Percentiles rank a stretch among this genome's conserved stretches.
phyloP scores from a whole-genome alignment of 371 early-diverging fungal genomes.

The Dinochytrium kinnereticum region DNA sequence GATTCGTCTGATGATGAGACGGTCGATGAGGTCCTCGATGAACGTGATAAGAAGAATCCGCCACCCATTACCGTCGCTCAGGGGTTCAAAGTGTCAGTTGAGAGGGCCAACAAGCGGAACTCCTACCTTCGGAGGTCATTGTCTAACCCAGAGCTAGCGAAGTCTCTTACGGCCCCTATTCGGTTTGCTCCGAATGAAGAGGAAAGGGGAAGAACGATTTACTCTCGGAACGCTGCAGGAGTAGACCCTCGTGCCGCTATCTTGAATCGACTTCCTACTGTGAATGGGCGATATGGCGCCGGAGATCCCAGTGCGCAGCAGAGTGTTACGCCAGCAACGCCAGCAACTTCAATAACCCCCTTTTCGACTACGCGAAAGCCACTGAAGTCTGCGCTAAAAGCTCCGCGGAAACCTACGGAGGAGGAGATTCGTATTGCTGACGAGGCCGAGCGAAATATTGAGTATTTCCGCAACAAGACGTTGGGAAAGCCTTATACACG shows the following conservation, averaged over 20 bases:
- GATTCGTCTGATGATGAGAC: neutral
- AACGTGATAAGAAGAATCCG: too few relatives aligned
- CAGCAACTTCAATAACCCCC: neutral
- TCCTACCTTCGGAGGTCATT: slow-evolving; percentile 6
- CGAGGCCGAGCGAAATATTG: slow-evolving; percentile 10
- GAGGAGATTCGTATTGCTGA: slow-evolving; percentile 13
- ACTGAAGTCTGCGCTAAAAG: slow-evolving; percentile 10
- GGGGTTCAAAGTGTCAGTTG: slow-evolving; percentile 11
- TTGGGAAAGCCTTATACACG: neutral
- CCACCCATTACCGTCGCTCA: slow-evolving; percentile 1
- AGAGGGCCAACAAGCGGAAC: slow-evolving; percentile 8
- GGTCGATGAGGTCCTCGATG: neutral
- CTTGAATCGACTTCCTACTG: too few relatives aligned
- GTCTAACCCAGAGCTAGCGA: slow-evolving; percentile 8
- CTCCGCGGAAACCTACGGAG: slow-evolving; percentile 10
- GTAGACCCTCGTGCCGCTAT: too few relatives aligned
- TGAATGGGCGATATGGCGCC: too few relatives aligned
- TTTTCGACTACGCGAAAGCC: neutral
- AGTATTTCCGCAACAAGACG: neutral
- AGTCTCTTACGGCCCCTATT: neutral
- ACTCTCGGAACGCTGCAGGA: too few relatives aligned
- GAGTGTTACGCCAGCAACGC: neutral
- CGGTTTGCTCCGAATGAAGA: too few relatives aligned
- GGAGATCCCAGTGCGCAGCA: neutral
- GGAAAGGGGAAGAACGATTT: too few relatives aligned